phyloP scores from a whole-genome alignment of 768 basidiomycete genomes.

The Hysterangium stoloniferum region DNA sequence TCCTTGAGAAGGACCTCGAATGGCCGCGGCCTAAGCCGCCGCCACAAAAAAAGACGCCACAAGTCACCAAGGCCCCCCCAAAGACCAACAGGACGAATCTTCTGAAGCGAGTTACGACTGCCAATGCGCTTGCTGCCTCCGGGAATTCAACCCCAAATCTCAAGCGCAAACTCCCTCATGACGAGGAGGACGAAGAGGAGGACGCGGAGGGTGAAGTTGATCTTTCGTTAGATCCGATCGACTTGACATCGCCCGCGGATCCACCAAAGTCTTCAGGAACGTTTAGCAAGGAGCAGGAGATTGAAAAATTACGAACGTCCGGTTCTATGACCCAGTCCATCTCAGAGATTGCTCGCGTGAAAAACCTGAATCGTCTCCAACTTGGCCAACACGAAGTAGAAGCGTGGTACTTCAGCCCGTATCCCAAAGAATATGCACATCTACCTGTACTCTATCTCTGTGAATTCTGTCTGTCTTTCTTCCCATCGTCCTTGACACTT shows the following conservation, averaged over 20 bases:
- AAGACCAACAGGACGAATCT: constrained; percentile 40
- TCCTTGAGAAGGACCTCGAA: constrained; percentile 81
- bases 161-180: constrained; percentile 63
- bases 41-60: constrained; percentile 39
- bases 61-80: constrained; percentile 48
- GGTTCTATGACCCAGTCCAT: constrained; percentile 99
- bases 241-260: constrained; percentile 41
- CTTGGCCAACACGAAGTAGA: constrained; percentile 97
- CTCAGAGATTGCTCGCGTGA: constrained; percentile 95
- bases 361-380: constrained; percentile 94
- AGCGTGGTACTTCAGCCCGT: constrained; percentile 99
- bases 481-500: constrained; percentile 85
- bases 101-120: constrained; percentile 59
- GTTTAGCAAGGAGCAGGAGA: constrained; percentile 97
- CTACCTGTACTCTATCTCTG: constrained; percentile 93
- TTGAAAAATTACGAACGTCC: constrained; percentile 94
- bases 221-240: constrained; percentile 51
- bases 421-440: constrained; percentile 97
- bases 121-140: constrained; percentile 50
- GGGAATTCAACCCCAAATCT: constrained; percentile 45
- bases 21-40: constrained; percentile 87
- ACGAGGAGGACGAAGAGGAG: constrained; percentile 56
- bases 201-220: constrained; percentile 54
- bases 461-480: constrained; percentile 96
- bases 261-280: constrained; percentile 44